A percentile compares a stretch with the other conserved stretches of the same genome.
Evolutionary conservation across 2,329 filamentous ascomycete genomes (phyloP).

Genomic region (Tolypocladium endophyticum): DNA sequence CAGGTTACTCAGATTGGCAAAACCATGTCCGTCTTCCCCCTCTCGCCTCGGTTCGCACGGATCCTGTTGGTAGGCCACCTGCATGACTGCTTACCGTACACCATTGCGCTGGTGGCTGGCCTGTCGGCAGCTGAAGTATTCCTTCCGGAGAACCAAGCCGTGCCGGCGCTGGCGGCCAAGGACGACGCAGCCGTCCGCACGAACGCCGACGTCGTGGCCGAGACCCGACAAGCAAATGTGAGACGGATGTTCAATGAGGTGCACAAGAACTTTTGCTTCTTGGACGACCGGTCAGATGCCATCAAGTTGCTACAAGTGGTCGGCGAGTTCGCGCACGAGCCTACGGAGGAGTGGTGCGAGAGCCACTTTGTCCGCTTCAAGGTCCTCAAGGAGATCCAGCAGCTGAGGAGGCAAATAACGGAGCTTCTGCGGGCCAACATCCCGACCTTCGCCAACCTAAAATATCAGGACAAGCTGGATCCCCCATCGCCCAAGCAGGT

Average conservation of each 20-base stretch:
- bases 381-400: slow-evolving; percentile 73
- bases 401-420: slow-evolving; percentile 74
- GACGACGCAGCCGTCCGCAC: slow-evolving; percentile 41
- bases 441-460: slow-evolving; percentile 48
- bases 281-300: slow-evolving; percentile 77
- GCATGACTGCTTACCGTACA: slow-evolving; percentile 73
- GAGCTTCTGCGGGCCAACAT: slow-evolving; percentile 70
- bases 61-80: slow-evolving; percentile 84
- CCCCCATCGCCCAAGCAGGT: slow-evolving; percentile 58
- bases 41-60: slow-evolving; percentile 82
- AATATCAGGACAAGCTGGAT: slow-evolving; percentile 44
- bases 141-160: slow-evolving; percentile 67
- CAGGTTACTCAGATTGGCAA: slow-evolving; percentile 70
- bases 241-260: slow-evolving; percentile 55
- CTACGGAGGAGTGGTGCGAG: slow-evolving; percentile 63
- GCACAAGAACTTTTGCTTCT: slow-evolving; percentile 66
- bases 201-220: slow-evolving; percentile 59
- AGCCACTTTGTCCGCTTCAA: slow-evolving; percentile 81
- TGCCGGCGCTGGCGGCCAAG: slow-evolving; percentile 43
- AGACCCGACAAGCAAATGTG: slow-evolving; percentile 57
- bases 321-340: slow-evolving; percentile 72
- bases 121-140: slow-evolving; percentile 85
- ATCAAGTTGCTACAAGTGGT: slow-evolving; percentile 85
- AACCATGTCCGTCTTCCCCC: slow-evolving; percentile 78
- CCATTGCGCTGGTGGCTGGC: slow-evolving; percentile 78